These are phyloP conservation scores for Raphanus hybrid DNA, from an alignment of 441 rosid species.

Conservation along the genomic window DNA sequence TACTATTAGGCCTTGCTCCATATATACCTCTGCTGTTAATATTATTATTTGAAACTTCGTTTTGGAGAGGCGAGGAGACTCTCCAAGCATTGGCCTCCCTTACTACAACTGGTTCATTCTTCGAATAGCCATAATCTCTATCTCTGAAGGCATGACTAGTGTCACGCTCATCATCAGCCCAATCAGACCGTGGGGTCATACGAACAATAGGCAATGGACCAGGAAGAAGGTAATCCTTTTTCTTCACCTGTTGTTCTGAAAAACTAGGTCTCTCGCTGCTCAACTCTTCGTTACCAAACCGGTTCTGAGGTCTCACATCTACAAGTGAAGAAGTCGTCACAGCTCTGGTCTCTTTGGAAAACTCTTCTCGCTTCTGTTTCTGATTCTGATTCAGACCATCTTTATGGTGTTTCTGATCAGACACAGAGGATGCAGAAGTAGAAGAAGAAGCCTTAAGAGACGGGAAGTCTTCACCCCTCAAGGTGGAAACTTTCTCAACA, in stretches of 20 bases:
- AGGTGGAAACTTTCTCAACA: slow-evolving; percentile 63
- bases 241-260: slow-evolving; percentile 42
- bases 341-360: slow-evolving; percentile 49
- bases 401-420: slow-evolving; percentile 69
- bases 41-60: background rate
- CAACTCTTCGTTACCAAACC: slow-evolving; percentile 52
- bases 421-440: slow-evolving; percentile 48
- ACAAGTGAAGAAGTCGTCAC: slow-evolving; percentile 25
- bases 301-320: slow-evolving; percentile 69
- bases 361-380: slow-evolving; percentile 46
- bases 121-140: slow-evolving; percentile 62
- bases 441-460: slow-evolving; percentile 76
- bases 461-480: slow-evolving; percentile 97
- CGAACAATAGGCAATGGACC: slow-evolving; percentile 81
- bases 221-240: slow-evolving; percentile 56
- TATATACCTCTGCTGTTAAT: background rate
- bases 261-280: slow-evolving; percentile 40
- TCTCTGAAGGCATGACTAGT: slow-evolving; percentile 72
- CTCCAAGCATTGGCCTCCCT: background rate
- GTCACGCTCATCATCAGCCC: slow-evolving; percentile 99
- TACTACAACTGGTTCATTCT: slow-evolving; percentile 44
- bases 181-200: slow-evolving; percentile 89
- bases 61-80: background rate
- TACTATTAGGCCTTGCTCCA: background rate
- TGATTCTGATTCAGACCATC: slow-evolving; percentile 62